Conservation (phyloP, 352 stramenopile species). For the Phytopythium chamaehyphon region DNA sequence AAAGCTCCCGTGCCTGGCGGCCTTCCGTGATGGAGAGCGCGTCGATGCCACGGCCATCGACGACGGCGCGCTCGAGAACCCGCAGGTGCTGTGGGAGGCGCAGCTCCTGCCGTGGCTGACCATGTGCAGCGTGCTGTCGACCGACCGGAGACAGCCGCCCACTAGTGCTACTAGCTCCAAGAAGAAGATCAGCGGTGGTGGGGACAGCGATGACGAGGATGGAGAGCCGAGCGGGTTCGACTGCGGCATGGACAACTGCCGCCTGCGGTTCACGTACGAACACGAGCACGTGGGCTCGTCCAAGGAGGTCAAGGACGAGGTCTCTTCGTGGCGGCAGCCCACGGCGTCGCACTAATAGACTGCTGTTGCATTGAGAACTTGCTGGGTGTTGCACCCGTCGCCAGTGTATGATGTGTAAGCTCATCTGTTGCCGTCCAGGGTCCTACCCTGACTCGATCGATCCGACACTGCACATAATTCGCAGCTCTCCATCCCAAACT, state of each 20-base stretch:
- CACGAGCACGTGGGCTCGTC: constrained; percentile 69
- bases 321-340: constrained; percentile 48
- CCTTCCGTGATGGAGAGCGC: constrained; percentile 44
- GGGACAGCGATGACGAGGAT: constrained; percentile 8
- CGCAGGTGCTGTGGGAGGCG: constrained; percentile 46
- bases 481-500: too few species aligned
- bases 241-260: constrained; percentile 54
- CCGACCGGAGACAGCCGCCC: constrained; percentile 25
- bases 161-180: constrained; percentile 3
- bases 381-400: too few species aligned
- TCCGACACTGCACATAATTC: too few species aligned
- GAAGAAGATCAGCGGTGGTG: constrained; percentile 4
- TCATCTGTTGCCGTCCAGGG: too few species aligned
- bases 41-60: constrained; percentile 46
- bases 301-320: constrained; percentile 50
- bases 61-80: constrained; percentile 23
- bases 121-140: constrained; percentile 55
- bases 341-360: constrained; percentile 1
- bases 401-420: too few species aligned
- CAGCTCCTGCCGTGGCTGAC: constrained; percentile 54
- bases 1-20: constrained; percentile 29
- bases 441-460: too few species aligned
- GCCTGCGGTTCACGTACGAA: constrained; percentile 60
- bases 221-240: constrained; percentile 43
- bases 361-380: background rate